A percentile compares a stretch with the other conserved stretches of the same genome.
Evolutionary conservation across 2,329 filamentous ascomycete genomes (phyloP).

Genomic region (Beauveria sp.): DNA sequence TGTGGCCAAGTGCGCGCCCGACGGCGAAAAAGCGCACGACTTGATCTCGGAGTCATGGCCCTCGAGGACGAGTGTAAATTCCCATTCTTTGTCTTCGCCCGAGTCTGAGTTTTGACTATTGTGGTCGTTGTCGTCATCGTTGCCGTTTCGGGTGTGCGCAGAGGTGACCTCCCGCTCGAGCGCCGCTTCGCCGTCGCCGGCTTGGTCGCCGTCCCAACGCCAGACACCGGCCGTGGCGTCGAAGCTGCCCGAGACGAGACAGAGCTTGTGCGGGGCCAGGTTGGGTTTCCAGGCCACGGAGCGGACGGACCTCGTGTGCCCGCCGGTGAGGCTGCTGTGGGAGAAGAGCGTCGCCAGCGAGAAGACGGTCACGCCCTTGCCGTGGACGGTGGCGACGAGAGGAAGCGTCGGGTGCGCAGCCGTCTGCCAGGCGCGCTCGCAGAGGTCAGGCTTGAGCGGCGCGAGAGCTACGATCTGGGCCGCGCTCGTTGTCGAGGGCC

Average conservation of each 20-base stretch:
- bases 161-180: constrained; percentile 9
- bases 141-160: constrained; percentile 12
- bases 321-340: constrained; percentile 73
- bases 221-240: constrained; percentile 85
- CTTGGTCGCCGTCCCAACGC: constrained; percentile 52
- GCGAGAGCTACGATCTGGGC: constrained; percentile 37
- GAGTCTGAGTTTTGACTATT: constrained; percentile 32
- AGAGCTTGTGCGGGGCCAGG: constrained; percentile 53
- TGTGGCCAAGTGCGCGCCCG: constrained; percentile 74
- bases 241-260: constrained; percentile 87
- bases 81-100: constrained; percentile 75
- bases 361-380: constrained; percentile 83
- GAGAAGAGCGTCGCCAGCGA: constrained; percentile 73
- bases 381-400: constrained; percentile 80
- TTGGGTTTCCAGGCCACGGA: constrained; percentile 81
- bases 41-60: constrained; percentile 95
- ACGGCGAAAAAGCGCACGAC: constrained; percentile 64
- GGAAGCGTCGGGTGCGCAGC: constrained; percentile 80
- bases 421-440: constrained; percentile 76
- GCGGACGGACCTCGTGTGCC: constrained; percentile 86
- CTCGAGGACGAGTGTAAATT: constrained; percentile 84
- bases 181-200: constrained; percentile 10
- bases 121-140: constrained; percentile 18
- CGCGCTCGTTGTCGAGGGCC: constrained; percentile 15
- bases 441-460: constrained; percentile 48